phyloP scores from a whole-genome alignment of 768 basidiomycete genomes.

The Neoboletus subvelutipes region DNA sequence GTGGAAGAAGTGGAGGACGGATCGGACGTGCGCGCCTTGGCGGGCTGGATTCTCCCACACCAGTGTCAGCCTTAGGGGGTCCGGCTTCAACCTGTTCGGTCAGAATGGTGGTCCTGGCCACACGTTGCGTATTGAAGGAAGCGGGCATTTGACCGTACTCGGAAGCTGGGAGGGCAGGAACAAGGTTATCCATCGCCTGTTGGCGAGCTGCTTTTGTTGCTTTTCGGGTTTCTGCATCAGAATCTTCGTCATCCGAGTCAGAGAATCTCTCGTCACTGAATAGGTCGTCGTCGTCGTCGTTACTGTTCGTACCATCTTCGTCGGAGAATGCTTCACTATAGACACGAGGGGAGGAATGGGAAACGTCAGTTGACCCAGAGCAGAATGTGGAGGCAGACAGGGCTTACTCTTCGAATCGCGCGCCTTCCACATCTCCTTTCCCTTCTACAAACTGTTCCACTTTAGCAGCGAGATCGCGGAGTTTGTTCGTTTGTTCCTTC shows the following conservation, averaged over 20 bases:
- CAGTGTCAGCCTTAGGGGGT: slow-evolving; percentile 2
- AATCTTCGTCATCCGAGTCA: slow-evolving; percentile 45
- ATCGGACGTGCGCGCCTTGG: slow-evolving; percentile 44
- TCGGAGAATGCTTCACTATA: slow-evolving; percentile 69
- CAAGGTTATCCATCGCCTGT: slow-evolving; percentile 74
- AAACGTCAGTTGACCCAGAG: slow-evolving; percentile 1
- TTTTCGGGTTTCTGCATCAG: slow-evolving; percentile 32
- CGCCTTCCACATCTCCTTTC: slow-evolving; percentile 86
- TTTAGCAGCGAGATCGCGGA: slow-evolving; percentile 77
- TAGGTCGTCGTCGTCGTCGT: slow-evolving; percentile 33
- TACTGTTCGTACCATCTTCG: slow-evolving; percentile 41
- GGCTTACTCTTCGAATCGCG: slow-evolving; percentile 85
- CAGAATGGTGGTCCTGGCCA: slow-evolving; percentile 46
- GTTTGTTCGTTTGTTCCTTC: slow-evolving; percentile 62
- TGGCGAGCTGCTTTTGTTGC: slow-evolving; percentile 44
- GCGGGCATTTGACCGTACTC: slow-evolving; percentile 91
- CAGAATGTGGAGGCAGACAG: not conserved
- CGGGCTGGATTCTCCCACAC: slow-evolving; percentile 2
- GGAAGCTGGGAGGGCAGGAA: slow-evolving; percentile 71
- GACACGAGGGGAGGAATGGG: not conserved
- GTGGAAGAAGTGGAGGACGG: slow-evolving; percentile 75
- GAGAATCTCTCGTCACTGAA: slow-evolving; percentile 43
- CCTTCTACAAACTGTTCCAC: slow-evolving; percentile 91
- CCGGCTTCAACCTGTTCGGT: slow-evolving; percentile 39
- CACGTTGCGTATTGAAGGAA: slow-evolving; percentile 71